Evolutionary conservation across 352 stramenopile genomes (phyloP).

Genomic region (Phytopythium delawarense): DNA sequence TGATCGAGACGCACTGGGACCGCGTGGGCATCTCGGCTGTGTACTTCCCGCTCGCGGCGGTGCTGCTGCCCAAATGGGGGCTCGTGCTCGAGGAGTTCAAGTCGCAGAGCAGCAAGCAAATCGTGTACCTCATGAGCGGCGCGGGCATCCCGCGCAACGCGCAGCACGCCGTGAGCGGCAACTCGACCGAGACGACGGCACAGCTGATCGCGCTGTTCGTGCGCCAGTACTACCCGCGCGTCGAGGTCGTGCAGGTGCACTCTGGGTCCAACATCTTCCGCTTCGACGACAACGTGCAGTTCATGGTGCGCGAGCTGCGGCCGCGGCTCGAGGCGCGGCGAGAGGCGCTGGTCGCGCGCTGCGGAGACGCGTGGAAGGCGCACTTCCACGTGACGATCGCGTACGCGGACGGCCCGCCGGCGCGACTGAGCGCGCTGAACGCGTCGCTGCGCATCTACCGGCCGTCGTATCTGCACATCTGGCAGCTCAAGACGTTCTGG

Average conservation of each 20-base stretch:
- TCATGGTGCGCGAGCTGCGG: constrained; percentile 95
- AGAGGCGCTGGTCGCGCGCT: constrained; percentile 90
- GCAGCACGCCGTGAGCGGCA: constrained; percentile 88
- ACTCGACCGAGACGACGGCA: constrained; percentile 94
- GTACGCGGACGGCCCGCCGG: constrained; percentile 95
- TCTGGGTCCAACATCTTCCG: constrained; percentile 96
- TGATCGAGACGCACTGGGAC: constrained; percentile 65
- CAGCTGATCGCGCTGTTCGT: constrained; percentile 93
- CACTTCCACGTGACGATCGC: constrained; percentile 96
- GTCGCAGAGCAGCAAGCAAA: constrained; percentile 77
- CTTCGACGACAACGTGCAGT: constrained; percentile 96
- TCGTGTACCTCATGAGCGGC: constrained; percentile 96
- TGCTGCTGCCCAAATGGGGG: constrained; percentile 93
- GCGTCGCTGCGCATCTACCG: constrained; percentile 92
- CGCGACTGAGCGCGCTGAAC: constrained; percentile 95
- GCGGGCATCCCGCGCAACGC: constrained; percentile 95
- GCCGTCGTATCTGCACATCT: constrained; percentile 97
- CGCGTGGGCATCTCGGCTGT: constrained; percentile 73
- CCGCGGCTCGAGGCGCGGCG: constrained; percentile 93
- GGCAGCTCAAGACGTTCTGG: constrained; percentile 99
- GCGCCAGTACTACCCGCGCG: constrained; percentile 86
- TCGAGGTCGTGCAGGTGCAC: constrained; percentile 94
- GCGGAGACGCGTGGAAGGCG: constrained; percentile 90
- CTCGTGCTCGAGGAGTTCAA: constrained; percentile 76
- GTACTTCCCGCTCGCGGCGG: constrained; percentile 95